Conservation (phyloP, 768 basidiomycete genomes). For the Ephemerocybe angulata region DNA sequence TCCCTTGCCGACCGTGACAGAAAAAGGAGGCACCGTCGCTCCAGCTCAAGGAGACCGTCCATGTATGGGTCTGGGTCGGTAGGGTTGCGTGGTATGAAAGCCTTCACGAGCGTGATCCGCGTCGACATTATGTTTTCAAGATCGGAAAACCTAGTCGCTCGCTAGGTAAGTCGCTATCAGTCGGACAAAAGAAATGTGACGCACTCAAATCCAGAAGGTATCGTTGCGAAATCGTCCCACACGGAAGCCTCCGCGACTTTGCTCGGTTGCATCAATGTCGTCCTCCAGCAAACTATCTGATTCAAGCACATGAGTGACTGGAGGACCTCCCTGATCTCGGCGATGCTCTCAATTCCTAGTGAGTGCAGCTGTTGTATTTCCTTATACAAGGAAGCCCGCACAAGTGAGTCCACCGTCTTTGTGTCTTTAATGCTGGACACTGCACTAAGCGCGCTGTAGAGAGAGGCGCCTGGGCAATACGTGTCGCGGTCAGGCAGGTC, state of each 20-base stretch:
- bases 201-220: constrained; percentile 65
- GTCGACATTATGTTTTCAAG: constrained; percentile 79
- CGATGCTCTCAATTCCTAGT: constrained; percentile 76
- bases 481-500: constrained; percentile 71
- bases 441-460: constrained; percentile 79
- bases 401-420: constrained; percentile 40
- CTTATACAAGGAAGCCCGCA: constrained; percentile 48
- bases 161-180: not conserved
- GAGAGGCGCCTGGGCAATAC: constrained; percentile 46
- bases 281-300: constrained; percentile 69
- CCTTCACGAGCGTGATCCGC: constrained; percentile 75
- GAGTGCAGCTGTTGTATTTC: constrained; percentile 63
- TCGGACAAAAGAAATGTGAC: constrained; percentile 24
- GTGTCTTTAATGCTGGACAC: constrained; percentile 75
- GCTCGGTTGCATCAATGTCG: constrained; percentile 30
- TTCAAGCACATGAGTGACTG: constrained; percentile 77
- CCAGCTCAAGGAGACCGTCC: constrained; percentile 49
- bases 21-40: constrained; percentile 66
- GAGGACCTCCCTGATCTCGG: constrained; percentile 64
- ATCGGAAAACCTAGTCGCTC: constrained; percentile 57
- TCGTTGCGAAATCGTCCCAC: constrained; percentile 42
- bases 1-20: constrained; percentile 71
- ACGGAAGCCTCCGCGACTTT: constrained; percentile 23
- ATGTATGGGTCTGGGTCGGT: no score
- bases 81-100: no score